Conservation (phyloP, 441 rosid genomes). For the Eutrema salsugineum region DNA sequence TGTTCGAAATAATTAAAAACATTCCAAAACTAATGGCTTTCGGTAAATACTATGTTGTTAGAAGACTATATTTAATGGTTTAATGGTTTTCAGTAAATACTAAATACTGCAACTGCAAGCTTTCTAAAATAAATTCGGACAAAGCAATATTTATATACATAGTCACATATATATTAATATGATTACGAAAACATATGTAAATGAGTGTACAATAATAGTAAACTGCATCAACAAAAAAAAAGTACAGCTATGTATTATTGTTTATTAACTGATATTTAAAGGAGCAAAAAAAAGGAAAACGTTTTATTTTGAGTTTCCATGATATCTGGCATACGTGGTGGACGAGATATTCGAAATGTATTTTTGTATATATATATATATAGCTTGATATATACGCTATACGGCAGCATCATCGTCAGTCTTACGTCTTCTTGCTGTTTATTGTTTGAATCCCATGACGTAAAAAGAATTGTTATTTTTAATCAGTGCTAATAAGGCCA, state of each 20-base stretch:
- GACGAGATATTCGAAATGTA: conserved; percentile 22
- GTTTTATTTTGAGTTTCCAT: conserved; percentile 5
- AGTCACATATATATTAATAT: neutral
- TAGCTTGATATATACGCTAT: conserved; percentile 23
- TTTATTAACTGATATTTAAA: neutral
- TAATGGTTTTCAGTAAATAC: neutral
- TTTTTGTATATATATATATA: neutral
- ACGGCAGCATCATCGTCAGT: conserved; percentile 23
- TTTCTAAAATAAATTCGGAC: neutral
- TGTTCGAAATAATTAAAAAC: neutral
- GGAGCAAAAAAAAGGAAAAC: neutral
- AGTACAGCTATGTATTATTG: neutral
- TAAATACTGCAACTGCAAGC: neutral
- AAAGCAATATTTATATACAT: neutral
- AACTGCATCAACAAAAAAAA: too few relatives aligned
- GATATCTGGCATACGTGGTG: conserved; percentile 29
- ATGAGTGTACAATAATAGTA: neutral
- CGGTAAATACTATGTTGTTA: neutral
- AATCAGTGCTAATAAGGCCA: conserved; percentile 12
- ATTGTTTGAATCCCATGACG: conserved; percentile 21
- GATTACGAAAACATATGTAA: neutral
- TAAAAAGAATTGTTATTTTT: neutral
- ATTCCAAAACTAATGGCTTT: neutral
- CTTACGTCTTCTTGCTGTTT: conserved; percentile 24
- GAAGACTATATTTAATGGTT: neutral